Evolutionary conservation across 2,329 filamentous ascomycete species (phyloP), one percentile per base, ranked within the genome.

Genomic region (Venturia aucupariae): DNA sequence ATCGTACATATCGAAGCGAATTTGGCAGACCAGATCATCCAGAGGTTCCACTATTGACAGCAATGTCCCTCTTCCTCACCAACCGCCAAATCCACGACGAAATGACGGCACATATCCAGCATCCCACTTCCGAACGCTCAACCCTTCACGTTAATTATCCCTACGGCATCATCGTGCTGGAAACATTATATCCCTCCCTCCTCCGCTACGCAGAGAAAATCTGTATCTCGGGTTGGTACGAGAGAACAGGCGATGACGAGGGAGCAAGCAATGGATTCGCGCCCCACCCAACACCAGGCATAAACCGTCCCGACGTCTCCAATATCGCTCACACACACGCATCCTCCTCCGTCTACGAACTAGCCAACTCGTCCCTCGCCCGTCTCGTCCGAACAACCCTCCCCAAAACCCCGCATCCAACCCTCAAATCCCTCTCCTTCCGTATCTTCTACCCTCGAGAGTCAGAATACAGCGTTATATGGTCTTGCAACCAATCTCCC

Each of bases 101-200:
- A 60, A 39, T 65, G 32, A 27, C 41, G 19, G 30, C 42, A 13
- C 60, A 65, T 32, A 39, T 65, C 17, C 27, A 46, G 22, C 41
- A 41, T 17, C 57, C 38, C 17, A 62, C 38, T 10, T 51, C 22
- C 59, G 32, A 27, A 30, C 41, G 27, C n/a, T 41, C 60, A 11
- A 63, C 44, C 10, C 39, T 65, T 7, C 46, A 65, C 41, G 59
- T 63, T 42, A 62, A 41, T 13, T 65, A 65, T 22, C 64, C 64
- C 30, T 65, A 63, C 55, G 64, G 64, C 11, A 22, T 65, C 44
- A 54, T 65, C 13, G 59, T 62, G 19, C 59, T 65, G 19, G 38
- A 46, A 27, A 30, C 65, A 39, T 19, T 46, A 24, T 62, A 65
- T 38, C 59, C 64, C 11, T 24, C 41, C 30, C 59, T 65, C 19